Base-by-base conservation (phyloP, 331 rosid species). In the Spiraea crenata region DNA sequence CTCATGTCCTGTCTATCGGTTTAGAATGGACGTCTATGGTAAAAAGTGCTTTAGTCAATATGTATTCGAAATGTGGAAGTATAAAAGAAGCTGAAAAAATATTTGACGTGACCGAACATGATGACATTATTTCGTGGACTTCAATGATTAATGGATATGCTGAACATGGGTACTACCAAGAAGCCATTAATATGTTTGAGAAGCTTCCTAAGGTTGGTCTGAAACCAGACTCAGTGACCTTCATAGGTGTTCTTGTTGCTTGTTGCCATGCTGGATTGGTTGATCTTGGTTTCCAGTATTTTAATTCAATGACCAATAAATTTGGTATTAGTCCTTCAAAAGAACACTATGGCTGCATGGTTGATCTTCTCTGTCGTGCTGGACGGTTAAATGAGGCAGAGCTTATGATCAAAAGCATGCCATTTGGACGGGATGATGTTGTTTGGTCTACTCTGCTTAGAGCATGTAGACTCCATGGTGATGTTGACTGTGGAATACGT, bases 391-490 rank as follows among this genome's bases (percentile, higher is more conserved):
- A 67, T 59, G 91, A 86, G 57, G 92, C 89, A 72, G 93, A 85
- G 77, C 25, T n/a, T 45, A 78, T 91, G 83, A 85, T 88, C 68
- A 85, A 49, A 80, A 69, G 59, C 67, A 89, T 87, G 87, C 85
- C 93, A 31, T 71, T 79, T 68, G 67, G 69, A 65, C 69, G 15
- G 57, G 96, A 91, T 64, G 95, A 90, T 52, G 87, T 88, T 70
- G 90, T 88, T 31, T 88, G 95, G 95, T 91, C 92, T 81, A 82
- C 87, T 75, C 79, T 91, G 75, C 92, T 91, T 41, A 83, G 95
- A 79, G 92, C 97, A 16, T 82, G 97, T 79, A 72, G 81, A 65
- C 79, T 82, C 67, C 88, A 80, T 13, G 88, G 95, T 49, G 84
- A 91, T 67, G 79, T 83, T 48, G 91, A 85, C 5, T 70, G 85